Evolutionary conservation across 2,329 filamentous ascomycete species (phyloP).

Genomic region (Aspergillus carbonarius): DNA sequence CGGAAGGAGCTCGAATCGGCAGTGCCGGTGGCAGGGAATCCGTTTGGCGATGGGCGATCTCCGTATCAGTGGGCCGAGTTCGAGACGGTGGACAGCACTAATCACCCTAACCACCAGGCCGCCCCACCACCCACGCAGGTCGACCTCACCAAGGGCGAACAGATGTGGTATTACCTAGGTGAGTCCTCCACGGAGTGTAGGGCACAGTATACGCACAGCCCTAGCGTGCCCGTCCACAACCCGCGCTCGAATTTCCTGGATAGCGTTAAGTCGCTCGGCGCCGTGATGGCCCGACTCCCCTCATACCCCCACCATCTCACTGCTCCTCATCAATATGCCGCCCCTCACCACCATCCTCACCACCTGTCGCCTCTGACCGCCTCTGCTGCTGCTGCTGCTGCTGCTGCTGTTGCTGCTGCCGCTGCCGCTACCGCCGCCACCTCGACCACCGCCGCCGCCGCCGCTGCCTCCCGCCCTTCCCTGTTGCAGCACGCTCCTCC

Average conservation of each 20-base stretch:
- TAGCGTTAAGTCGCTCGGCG: slow-evolving; percentile 43
- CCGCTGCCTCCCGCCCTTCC: slow-evolving; percentile 29
- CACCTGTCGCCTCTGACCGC: slow-evolving; percentile 8
- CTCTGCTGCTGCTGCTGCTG: slow-evolving; percentile 16
- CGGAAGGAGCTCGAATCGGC: slow-evolving; percentile 59
- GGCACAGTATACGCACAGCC: slow-evolving; percentile 86
- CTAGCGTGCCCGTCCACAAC: slow-evolving; percentile 50
- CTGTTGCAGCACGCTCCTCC: slow-evolving; percentile 34
- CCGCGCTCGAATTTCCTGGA: slow-evolving; percentile 52
- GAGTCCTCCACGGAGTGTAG: slow-evolving; percentile 84
- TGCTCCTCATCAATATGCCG: slow-evolving; percentile 13
- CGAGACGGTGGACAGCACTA: slow-evolving; percentile 57
- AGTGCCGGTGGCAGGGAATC: slow-evolving; percentile 63
- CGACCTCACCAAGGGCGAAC: slow-evolving; percentile 69
- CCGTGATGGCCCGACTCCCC: slow-evolving; percentile 28
- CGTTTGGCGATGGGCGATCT: slow-evolving; percentile 59
- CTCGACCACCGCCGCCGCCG: slow-evolving; percentile 18
- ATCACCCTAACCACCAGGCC: slow-evolving; percentile 56
- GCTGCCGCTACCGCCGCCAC: slow-evolving; percentile 15
- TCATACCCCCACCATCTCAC: slow-evolving; percentile 28
- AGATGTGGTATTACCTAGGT: slow-evolving; percentile 87
- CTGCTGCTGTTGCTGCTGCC: slow-evolving; percentile 17
- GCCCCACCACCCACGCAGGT: slow-evolving; percentile 64
- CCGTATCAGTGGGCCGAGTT: slow-evolving; percentile 78
- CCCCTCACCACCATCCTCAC: slow-evolving; percentile 21